Percentiles rank a stretch among this genome's conserved stretches.
Evolutionary conservation across 2,329 filamentous ascomycete species (phyloP).

Genomic region (Epichloe amarillans): DNA sequence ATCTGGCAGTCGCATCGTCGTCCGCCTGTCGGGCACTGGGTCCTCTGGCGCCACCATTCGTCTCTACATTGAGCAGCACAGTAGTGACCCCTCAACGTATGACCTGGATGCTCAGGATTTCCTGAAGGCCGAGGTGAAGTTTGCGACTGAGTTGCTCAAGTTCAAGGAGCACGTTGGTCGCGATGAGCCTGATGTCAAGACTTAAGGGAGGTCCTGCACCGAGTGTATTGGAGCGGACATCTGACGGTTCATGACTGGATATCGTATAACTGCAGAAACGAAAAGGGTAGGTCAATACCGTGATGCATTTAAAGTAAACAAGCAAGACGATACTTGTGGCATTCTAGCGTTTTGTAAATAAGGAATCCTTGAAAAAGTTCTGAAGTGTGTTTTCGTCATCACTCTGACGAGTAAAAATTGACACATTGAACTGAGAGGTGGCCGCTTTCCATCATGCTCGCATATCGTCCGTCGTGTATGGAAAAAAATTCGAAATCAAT

Average conservation of each 20-base stretch:
- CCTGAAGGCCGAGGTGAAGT: constrained; percentile 75
- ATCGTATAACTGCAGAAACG: background rate
- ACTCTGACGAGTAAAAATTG: background rate
- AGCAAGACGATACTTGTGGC: background rate
- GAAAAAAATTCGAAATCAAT: background rate
- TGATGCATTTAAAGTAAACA: background rate
- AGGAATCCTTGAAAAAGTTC: background rate
- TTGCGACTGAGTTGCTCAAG: constrained; percentile 75
- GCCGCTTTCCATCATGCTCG: background rate
- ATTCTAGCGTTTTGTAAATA: constrained; percentile 1
- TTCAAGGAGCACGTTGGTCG: constrained; percentile 89
- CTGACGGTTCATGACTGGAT: background rate
- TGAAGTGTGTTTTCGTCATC: background rate
- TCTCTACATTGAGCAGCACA: constrained; percentile 94
- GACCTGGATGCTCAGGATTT: constrained; percentile 81
- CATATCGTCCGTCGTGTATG: background rate
- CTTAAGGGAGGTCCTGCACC: constrained; percentile 34
- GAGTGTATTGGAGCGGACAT: background rate
- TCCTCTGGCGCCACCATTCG: constrained; percentile 93
- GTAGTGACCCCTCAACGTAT: constrained; percentile 65
- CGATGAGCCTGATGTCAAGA: constrained; percentile 93
- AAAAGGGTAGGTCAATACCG: background rate
- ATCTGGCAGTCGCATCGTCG: constrained; percentile 87
- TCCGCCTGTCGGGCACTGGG: constrained; percentile 87
- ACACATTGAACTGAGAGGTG: background rate